Conservation (phyloP, 805 yeast species). For the Ogataea populi-albae region DNA sequence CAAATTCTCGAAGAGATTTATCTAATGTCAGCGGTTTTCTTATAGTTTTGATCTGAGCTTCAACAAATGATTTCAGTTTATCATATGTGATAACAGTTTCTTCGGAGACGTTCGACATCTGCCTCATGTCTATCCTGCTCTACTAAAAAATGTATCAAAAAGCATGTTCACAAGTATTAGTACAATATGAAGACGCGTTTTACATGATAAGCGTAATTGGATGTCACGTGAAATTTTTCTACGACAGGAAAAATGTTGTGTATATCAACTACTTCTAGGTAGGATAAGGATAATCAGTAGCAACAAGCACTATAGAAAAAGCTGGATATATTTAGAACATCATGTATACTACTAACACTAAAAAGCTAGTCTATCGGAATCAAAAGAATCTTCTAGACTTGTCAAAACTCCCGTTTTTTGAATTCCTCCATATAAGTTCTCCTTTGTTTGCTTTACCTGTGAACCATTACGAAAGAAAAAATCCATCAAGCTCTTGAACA, state of each 20-base stretch:
- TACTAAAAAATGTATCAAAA: too few species aligned
- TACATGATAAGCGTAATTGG: not conserved
- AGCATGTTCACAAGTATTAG: too few species aligned
- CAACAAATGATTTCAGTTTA: conserved; percentile 24
- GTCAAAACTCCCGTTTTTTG: conserved; percentile 5
- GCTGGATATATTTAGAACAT: too few species aligned
- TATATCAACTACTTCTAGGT: too few species aligned
- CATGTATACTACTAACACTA: too few species aligned
- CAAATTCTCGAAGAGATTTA: conserved; percentile 7
- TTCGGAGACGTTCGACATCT: not conserved
- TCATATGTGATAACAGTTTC: conserved; percentile 21
- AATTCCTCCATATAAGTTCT: conserved; percentile 6
- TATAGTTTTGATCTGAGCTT: conserved; percentile 21
- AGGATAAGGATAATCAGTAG: too few species aligned
- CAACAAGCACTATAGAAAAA: too few species aligned
- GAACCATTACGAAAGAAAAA: conserved; percentile 4
- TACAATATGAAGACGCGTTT: not conserved
- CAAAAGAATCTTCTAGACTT: conserved; percentile 9
- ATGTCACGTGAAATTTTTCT: too few species aligned
- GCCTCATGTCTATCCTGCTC: conserved; percentile 1
- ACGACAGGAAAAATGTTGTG: too few species aligned
- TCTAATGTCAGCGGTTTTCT: conserved; percentile 19
- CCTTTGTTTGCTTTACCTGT: not conserved
- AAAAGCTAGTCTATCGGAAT: conserved; percentile 10
- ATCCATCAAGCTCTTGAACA: conserved; percentile 2